A percentile compares a stretch with the other conserved stretches of the same genome.
Conservation (phyloP, 106 monocot species). For the Posidonia australis region DNA sequence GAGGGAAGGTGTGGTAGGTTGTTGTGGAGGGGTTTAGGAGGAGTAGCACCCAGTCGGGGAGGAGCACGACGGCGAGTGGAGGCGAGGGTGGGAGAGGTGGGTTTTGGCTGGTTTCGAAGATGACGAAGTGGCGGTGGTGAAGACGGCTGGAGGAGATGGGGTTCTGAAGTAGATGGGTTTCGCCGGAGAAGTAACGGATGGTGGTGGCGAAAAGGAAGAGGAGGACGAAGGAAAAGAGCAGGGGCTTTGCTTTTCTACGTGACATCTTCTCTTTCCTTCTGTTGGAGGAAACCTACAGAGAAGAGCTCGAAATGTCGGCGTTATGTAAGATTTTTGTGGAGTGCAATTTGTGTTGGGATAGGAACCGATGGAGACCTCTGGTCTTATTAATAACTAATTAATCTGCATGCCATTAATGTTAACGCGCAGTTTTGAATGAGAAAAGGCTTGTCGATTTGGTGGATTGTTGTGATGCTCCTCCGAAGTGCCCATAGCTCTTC, state of each 20-base stretch:
- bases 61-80: slow-evolving; percentile 45
- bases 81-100: neutral
- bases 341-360: too few species aligned
- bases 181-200: neutral
- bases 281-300: too few species aligned
- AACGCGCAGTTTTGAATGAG: too few species aligned
- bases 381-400: too few species aligned
- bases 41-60: neutral
- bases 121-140: neutral
- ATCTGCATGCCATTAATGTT: too few species aligned
- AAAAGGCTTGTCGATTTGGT: too few species aligned
- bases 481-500: too few species aligned
- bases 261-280: neutral
- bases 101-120: neutral
- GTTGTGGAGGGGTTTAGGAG: too few species aligned
- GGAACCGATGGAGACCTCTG: too few species aligned
- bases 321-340: too few species aligned
- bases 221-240: neutral
- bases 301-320: too few species aligned
- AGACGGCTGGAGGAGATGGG: neutral
- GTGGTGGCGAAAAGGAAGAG: neutral
- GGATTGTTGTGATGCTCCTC: too few species aligned
- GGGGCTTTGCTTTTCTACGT: neutral
- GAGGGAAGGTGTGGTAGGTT: neutral
- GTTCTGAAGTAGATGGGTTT: neutral